Percentiles rank a stretch among this genome's conserved stretches.
Conservation (phyloP, 352 stramenopile genomes). For the Achlya hypogyna region DNA sequence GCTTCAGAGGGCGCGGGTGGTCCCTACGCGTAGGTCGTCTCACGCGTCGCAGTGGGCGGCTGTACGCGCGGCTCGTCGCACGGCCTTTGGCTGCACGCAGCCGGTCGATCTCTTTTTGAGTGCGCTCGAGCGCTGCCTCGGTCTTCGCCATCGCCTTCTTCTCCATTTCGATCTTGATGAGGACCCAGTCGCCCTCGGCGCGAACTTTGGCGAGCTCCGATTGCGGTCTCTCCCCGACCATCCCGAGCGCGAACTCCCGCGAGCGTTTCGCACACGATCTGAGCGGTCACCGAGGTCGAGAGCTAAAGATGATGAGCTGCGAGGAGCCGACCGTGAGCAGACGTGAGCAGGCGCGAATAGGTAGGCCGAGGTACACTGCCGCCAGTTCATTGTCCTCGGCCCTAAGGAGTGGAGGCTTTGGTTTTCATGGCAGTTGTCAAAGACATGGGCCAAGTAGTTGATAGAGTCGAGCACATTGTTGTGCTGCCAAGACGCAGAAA, state of each 20-base stretch:
- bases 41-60: neutral
- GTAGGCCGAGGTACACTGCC: too few species aligned
- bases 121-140: neutral
- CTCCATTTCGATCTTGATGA: constrained; percentile 22
- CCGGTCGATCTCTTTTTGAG: neutral
- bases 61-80: neutral
- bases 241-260: neutral
- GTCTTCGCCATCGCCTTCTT: constrained; percentile 13
- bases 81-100: constrained; percentile 2
- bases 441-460: too few species aligned
- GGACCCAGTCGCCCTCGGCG: constrained; percentile 14
- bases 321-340: too few species aligned
- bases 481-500: too few species aligned
- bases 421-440: too few species aligned
- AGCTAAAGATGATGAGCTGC: too few species aligned
- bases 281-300: too few species aligned
- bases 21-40: neutral
- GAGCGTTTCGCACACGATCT: neutral
- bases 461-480: too few species aligned
- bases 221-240: neutral
- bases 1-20: neutral
- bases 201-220: constrained; percentile 12
- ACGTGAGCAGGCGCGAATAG: too few species aligned
- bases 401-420: too few species aligned
- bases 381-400: too few species aligned